Base-by-base conservation (phyloP, 1,284 basidiomycete species). In the Malassezia sp. region DNA sequence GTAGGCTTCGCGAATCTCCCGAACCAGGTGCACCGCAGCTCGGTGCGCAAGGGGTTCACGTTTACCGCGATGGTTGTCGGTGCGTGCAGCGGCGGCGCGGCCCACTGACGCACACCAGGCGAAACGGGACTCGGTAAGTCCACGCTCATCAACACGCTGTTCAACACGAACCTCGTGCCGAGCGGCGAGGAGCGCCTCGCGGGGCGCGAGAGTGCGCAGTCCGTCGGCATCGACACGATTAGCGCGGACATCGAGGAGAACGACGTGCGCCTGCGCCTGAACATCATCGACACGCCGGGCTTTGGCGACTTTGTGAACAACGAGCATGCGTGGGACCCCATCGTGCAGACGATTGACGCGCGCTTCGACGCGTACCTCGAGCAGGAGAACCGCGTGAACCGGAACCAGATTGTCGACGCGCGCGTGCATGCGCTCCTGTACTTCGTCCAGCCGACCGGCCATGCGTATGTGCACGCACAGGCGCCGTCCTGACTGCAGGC, bases 231-330 rank as follows among this genome's bases (percentile, higher is more conserved):
- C 40, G 66, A 69, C 45, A 65, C 58, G 35, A 69, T 69, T 55
- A 67, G 63, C 53, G 65, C 66, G 21, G 65, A 69, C 44, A 69
- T 69, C 32, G 64, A 65, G 45, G 66, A 69, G 55, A 69, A 67
- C 52, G 66, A 65, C 20, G 66, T 69, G 36, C 60, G 66, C 27
- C 59, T 69, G 46, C 58, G 58, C 20, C 56, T 69, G 40, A 69
- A 61, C 49, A 63, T 69, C 37, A 65, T 69, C 42, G 66, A 69
- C 50, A 69, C 66, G 14, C 66, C 66, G 22, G 66, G 66, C 26
- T 69, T 67, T 41, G 66, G 64, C 32, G 66, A 69, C 55, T 69
- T 54, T 45, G 57, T 69, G 45, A 69, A 69, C 62, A 69, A 69
- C 45, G 62, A 65, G 32, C 57, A 63, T 21, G 63, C 60, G 47